Base-by-base conservation (phyloP, 805 yeast genomes). In the Candida caryicola region DNA sequence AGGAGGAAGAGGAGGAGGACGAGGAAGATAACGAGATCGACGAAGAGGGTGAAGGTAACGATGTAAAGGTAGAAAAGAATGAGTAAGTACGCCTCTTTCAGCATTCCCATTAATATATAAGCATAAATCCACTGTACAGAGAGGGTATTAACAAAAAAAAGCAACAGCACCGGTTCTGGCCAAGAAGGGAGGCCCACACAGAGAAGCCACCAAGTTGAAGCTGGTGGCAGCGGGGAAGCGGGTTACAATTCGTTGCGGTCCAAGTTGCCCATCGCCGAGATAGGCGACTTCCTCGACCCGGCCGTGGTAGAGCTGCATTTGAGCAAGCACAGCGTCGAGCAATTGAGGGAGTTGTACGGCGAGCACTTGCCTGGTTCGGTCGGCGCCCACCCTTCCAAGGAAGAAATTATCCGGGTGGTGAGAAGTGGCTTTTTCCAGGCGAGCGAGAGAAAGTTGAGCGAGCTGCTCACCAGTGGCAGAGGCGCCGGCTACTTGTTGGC, bases 401-500 rank as follows among this genome's bases (percentile, higher is more conserved):
- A 52, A 13, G 70, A 66, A 36, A 59, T 79, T 23, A 29, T 66
- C 17, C 61, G 62, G 6, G 71, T 76, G 2, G 54, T 78, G 15
- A 63, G 69, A 35, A 70, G 77, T 37, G 73, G 75, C 0, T 77
- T 74, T 46, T 77, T 73, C 52, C 62, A 61, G 30, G 73, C 66
- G 44, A 62, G 76, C 7, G 54, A 64, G 29, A 54, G 60, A 9
- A 64, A 66, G 36, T 55, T 80, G 39, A 59, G 73, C 36, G 57
- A 55, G 23, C 77, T 71, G 19, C 54, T 79, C 32, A 54, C 51
- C n/a, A 39, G 48, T 17, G 48, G 53, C 17, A 52, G 55, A 12
- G 77, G 76, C 8, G 73, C 76, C 9, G 78, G 81, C 4, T 64
- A 59, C 41, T 46, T 77, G 29, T 65, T 79, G 28, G 60, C 82